Percentiles rank a stretch among this genome's conserved stretches.
Conservation (phyloP, 192 early-diverging fungal species). For the Pecoramyces ruminantium region DNA sequence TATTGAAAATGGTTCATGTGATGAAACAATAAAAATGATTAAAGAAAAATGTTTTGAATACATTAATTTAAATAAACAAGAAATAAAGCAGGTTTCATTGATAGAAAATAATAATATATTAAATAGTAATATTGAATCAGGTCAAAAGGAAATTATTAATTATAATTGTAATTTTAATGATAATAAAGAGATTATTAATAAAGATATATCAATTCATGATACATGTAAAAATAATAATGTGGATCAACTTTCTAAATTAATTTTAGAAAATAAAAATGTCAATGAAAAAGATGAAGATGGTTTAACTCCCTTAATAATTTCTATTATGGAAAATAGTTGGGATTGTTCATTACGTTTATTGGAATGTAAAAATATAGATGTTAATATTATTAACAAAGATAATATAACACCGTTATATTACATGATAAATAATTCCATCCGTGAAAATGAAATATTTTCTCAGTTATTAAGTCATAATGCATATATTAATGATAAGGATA, state of each 20-base stretch:
- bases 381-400: background rate
- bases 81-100: too few relatives aligned
- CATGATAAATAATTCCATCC: background rate
- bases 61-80: too few relatives aligned
- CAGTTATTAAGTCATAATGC: background rate
- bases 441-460: background rate
- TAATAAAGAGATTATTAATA: too few relatives aligned
- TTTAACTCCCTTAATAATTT: background rate
- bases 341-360: background rate
- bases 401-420: background rate
- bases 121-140: too few relatives aligned
- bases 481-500: background rate
- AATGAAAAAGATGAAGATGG: background rate
- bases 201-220: background rate
- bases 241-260: background rate
- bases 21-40: too few relatives aligned
- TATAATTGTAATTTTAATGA: too few relatives aligned
- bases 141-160: too few relatives aligned
- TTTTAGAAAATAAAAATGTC: background rate
- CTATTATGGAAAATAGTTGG: background rate
- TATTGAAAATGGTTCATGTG: too few relatives aligned
- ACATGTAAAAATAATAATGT: background rate
- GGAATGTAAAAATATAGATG: background rate
- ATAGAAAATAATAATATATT: too few relatives aligned
- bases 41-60: too few relatives aligned